Conservation (phyloP, 192 early-diverging fungal species). For the Mortierella antarctica region DNA sequence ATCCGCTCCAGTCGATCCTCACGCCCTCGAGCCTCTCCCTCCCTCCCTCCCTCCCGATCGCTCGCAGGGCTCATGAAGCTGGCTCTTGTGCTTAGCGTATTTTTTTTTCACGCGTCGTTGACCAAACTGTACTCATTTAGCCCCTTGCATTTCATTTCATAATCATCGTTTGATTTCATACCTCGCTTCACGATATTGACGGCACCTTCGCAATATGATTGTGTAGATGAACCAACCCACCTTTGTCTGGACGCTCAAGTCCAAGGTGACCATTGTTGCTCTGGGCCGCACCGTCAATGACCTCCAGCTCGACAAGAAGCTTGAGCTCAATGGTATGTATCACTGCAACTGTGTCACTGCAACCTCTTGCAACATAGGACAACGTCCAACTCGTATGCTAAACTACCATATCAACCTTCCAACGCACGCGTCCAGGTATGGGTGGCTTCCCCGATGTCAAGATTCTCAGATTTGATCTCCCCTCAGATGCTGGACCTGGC, state of each 20-base stretch:
- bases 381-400: too few species aligned
- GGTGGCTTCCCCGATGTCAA: slow-evolving; percentile 51
- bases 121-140: neutral
- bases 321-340: slow-evolving; percentile 36
- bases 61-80: neutral
- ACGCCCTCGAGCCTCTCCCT: too few species aligned
- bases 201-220: neutral
- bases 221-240: slow-evolving; percentile 11
- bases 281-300: slow-evolving; percentile 41
- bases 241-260: slow-evolving; percentile 50
- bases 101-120: neutral
- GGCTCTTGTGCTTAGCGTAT: too few species aligned
- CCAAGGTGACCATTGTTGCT: slow-evolving; percentile 46
- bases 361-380: neutral
- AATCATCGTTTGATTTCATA: neutral
- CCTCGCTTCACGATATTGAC: neutral
- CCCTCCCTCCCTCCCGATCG: neutral
- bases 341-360: too few species aligned
- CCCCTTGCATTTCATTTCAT: neutral
- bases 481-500: slow-evolving; percentile 60
- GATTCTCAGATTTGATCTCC: slow-evolving; percentile 54
- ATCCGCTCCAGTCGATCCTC: too few species aligned
- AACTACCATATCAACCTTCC: neutral
- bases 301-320: slow-evolving; percentile 44
- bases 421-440: slow-evolving; percentile 31